phyloP scores from a whole-genome alignment of 768 basidiomycete genomes.

The Leccinum pellstonianum region DNA sequence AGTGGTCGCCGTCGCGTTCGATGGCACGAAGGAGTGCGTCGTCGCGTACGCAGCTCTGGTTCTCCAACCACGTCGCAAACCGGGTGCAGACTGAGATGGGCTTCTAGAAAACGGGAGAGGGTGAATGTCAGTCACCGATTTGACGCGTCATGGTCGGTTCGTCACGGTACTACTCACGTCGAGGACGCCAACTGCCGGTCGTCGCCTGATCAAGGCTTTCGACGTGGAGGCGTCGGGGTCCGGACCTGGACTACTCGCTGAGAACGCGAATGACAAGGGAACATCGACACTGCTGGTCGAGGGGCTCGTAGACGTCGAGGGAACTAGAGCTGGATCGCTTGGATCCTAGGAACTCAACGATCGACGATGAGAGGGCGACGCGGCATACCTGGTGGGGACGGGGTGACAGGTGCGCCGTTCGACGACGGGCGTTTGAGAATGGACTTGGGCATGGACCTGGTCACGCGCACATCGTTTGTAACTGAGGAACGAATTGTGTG shows the following conservation, averaged over 20 bases:
- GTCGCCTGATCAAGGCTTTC: not conserved
- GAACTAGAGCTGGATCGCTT: not conserved
- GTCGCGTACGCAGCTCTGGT: constrained; percentile 1
- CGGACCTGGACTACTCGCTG: not conserved
- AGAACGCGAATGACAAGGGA: not conserved
- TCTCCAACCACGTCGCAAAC: constrained; percentile 22
- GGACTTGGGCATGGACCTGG: not conserved
- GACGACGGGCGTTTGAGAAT: not conserved
- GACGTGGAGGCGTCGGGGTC: not conserved
- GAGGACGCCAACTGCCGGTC: not conserved
- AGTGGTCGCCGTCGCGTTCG: constrained; percentile 20
- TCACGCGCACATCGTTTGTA: not conserved
- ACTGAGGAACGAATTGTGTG: not conserved
- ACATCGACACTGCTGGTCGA: not conserved
- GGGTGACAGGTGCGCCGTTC: not conserved
- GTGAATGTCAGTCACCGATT: not conserved
- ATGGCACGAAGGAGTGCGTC: constrained; percentile 13
- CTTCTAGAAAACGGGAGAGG: not conserved
- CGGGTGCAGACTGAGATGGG: constrained; percentile 14
- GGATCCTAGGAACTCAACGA: not conserved
- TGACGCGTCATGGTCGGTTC: not conserved
- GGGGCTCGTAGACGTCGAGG: not conserved
- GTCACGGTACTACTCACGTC: not conserved
- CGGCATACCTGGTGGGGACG: constrained; percentile 11
- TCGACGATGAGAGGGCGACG: not conserved